Evolutionary conservation across 768 basidiomycete species (phyloP), one percentile per base, ranked within the genome.

Genomic region (Leccinum subgranulosum): DNA sequence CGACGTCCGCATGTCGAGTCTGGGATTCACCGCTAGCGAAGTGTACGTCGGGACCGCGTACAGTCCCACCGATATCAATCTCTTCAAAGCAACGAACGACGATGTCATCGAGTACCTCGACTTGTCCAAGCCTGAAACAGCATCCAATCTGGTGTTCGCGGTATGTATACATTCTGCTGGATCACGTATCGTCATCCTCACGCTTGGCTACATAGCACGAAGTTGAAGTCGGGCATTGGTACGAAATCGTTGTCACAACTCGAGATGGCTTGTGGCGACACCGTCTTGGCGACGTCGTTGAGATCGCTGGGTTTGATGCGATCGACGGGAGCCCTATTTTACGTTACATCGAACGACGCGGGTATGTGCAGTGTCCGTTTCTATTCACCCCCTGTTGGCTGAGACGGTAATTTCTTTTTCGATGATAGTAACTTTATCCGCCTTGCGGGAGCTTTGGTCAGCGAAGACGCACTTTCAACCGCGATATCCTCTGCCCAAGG

Each of bases 1-100:
- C 1, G 51, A 59, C 23, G 60, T 66, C n/a, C 50, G 19, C 6
- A 49, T 67, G 52, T 31, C 17, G 33, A 64, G 56, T 36, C 29
- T 64, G 33, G 63, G 62, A 3, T 66, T 64, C 34, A 59, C 53
- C 3, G 54, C 59, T 3, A 66, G 65, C 45, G 60, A 66, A 29
- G 56, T 51, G 10, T 63, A 59, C 56, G 43, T 67, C 17, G 64
- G 63, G 12, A 59, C 48, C 0, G 59, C 53, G 19, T 64, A 56
- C 48, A 50, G 56, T 12, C 36, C 28, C 29, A 27, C 48, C 5
- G 47, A 64, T 19, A 50, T 59, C 6, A 62, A 47, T 50, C 56
- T 57, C 4, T 69, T 66, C 52, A 66, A 64, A 36, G 57, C 61
- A 19, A 48, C 46, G 8, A 41, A 14, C 33, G 57, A 66, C 14